These are phyloP conservation scores for Paraphoma sp. DNA, from an alignment of 2,329 filamentous ascomycete species.

Conservation along the genomic window DNA sequence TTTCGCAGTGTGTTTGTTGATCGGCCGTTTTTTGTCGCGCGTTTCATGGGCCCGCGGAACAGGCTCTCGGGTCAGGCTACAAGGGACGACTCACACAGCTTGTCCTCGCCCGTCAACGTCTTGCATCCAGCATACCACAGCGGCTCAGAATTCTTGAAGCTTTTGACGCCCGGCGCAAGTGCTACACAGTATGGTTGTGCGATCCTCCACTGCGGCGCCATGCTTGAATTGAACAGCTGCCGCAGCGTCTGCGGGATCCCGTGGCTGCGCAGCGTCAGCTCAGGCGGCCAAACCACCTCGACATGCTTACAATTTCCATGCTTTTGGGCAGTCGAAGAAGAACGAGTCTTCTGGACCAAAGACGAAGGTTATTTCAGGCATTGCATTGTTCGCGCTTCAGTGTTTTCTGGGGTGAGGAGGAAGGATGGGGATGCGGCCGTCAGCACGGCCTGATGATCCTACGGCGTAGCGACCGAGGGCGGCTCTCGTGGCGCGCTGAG, in stretches of 20 bases:
- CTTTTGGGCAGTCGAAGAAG: conserved; percentile 45
- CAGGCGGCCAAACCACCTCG: neutral
- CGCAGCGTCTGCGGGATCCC: conserved; percentile 41
- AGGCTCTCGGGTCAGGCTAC: conserved; percentile 4
- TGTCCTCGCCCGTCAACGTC: conserved; percentile 41
- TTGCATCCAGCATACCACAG: conserved; percentile 45
- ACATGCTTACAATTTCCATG: conserved; percentile 44
- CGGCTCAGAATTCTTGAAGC: conserved; percentile 33
- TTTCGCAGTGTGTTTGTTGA: conserved; percentile 2
- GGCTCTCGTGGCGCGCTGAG: conserved; percentile 12
- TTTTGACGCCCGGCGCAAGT: conserved; percentile 36
- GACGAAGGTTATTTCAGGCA: conserved; percentile 44
- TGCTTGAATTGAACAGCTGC: conserved; percentile 42
- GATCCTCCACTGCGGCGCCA: conserved; percentile 41
- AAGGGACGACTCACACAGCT: conserved; percentile 38
- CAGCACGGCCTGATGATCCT: conserved; percentile 11
- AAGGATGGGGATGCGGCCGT: conserved; percentile 5
- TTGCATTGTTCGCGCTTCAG: conserved; percentile 21
- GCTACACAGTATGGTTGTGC: conserved; percentile 43
- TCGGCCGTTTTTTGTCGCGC: conserved; percentile 12
- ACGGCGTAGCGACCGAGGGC: conserved; percentile 3
- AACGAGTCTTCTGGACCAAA: conserved; percentile 46
- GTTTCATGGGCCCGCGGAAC: conserved; percentile 10
- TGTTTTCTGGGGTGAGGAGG: neutral
- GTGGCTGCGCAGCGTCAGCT: conserved; percentile 37